Percentiles rank a stretch among this genome's conserved stretches.
phyloP scores from a whole-genome alignment of 176 grass and related monocot species.

The Oryza rufipogon region DNA sequence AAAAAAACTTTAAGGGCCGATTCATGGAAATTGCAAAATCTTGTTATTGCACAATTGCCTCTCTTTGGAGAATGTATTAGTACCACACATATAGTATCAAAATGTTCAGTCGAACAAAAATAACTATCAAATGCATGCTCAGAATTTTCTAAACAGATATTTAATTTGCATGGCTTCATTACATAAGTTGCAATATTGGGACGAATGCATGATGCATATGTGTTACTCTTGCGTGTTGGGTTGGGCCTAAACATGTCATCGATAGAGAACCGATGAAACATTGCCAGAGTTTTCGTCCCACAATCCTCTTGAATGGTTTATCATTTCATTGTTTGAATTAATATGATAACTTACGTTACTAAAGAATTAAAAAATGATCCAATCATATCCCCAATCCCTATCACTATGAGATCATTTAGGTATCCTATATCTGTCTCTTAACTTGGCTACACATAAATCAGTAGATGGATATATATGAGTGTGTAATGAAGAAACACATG shows the following conservation, averaged over 20 bases:
- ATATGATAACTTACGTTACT: not conserved
- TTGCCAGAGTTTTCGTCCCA: not conserved
- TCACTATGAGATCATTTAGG: not conserved
- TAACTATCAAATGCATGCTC: no score
- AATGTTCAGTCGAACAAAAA: not conserved
- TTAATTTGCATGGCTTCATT: not conserved
- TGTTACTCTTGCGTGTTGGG: not conserved
- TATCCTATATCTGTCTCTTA: not conserved
- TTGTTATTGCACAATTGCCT: not conserved
- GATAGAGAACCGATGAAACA: not conserved
- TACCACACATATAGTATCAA: not conserved
- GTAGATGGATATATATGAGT: not conserved
- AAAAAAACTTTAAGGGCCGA: not conserved
- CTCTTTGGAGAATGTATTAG: not conserved
- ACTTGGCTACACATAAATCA: not conserved
- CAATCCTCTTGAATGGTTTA: not conserved
- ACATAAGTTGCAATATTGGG: not conserved
- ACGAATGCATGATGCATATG: not conserved
- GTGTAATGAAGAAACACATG: not conserved
- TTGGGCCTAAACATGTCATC: not conserved
- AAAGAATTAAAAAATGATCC: not conserved
- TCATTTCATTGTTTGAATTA: not conserved
- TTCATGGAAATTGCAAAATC: no score
- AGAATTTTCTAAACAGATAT: not conserved
- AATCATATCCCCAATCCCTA: not conserved